Evolutionary conservation across 1,284 basidiomycete species (phyloP), one percentile per base, ranked within the genome.

Genomic region (Tilletia caries): DNA sequence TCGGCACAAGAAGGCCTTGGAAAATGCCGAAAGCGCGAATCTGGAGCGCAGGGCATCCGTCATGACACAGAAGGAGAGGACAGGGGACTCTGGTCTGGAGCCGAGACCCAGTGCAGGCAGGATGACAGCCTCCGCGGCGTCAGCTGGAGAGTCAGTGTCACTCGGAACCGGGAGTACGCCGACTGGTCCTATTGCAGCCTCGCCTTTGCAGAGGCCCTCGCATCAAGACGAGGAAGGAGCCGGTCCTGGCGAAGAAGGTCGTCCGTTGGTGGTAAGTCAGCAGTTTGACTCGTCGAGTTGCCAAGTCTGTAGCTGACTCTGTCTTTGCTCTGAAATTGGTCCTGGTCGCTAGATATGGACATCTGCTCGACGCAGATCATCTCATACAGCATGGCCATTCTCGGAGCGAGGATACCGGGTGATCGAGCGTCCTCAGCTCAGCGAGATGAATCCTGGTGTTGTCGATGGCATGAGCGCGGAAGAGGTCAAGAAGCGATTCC

Each of bases 301-400:
- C 66, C 66, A 25, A 58, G 23, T 18, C 8, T n/a, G n/a, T n/a
- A n/a, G n/a, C n/a, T 41, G 37, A 41, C 15, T 6, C 37, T 6
- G 37, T 15, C 8, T 41, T 41, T 6, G 15, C 37, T 15, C 15
- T 41, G 10, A 41, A 15, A 10, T 41, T 41, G 37, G 37, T 6
- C 37, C 37, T 41, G 37, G 15, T 6, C 15, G 10, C 10, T 41
- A 62, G 58, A 62, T 98, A 43, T 99, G 96, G 96, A 96, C 95
- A 0, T 97, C 94, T 1, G 91, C 95, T 0, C 89, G 95, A 18
- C 87, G 93, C 48, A 88, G 96, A 64, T 92, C 95, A 4, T 91
- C 95, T 77, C 94, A 97, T 83, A 96, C 94, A 0, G 93, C 94
- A 0, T 95, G 93, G 90, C 95, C 95, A 0, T 96, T 98, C 85